These are phyloP conservation scores for Cyclospora cayetanensis DNA, from an alignment of 169 alveolate genomes.

Conservation along the genomic window DNA sequence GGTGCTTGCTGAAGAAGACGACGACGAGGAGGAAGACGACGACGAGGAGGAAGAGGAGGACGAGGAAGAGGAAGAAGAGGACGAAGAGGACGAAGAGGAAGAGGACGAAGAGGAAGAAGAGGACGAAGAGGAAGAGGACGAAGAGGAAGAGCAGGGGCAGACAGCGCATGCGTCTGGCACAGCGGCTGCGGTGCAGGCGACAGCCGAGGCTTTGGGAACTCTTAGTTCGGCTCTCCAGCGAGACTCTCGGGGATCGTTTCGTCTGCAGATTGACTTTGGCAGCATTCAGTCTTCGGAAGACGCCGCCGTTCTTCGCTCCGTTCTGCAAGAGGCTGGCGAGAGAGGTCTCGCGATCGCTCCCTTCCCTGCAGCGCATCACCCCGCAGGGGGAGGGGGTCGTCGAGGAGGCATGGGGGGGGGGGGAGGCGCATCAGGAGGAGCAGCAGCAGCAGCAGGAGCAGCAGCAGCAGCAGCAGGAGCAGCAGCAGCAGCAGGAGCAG, in stretches of 20 bases:
- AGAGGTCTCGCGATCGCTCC: constrained; percentile 19
- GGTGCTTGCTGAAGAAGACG: too few relatives aligned
- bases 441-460: neutral
- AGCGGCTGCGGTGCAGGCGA: neutral
- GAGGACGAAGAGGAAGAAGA: neutral
- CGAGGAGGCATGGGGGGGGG: too few relatives aligned
- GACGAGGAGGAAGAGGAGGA: neutral
- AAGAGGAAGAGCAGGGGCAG: neutral
- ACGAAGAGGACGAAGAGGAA: neutral
- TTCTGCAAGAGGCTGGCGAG: neutral
- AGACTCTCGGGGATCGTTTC: neutral
- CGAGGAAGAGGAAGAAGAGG: neutral
- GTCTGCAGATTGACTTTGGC: constrained; percentile 1
- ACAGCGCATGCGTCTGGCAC: neutral
- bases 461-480: neutral
- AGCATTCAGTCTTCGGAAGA: neutral
- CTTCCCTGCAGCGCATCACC: neutral
- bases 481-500: neutral
- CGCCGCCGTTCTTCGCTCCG: neutral
- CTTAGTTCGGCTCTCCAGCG: constrained; percentile 12
- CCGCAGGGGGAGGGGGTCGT: too few relatives aligned
- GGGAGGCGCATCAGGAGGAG: neutral
- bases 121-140: neutral
- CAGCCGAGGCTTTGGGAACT: neutral
- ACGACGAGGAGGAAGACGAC: neutral